Conservation (phyloP, 441 rosid genomes). For the Jatropha multifida region DNA sequence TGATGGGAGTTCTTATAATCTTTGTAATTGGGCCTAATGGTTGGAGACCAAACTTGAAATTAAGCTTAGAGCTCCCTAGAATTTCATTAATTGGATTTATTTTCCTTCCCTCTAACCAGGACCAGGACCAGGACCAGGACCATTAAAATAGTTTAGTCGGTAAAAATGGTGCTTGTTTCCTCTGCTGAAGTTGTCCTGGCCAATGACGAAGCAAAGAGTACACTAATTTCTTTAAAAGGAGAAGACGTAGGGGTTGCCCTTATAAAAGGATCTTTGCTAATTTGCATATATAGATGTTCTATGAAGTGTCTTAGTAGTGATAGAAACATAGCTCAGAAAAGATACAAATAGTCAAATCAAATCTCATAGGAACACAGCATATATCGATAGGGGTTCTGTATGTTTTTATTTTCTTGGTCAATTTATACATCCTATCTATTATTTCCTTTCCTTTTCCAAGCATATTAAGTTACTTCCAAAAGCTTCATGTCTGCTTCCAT, state of each 20-base stretch:
- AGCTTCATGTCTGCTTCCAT: background rate
- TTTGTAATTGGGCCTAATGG: no score
- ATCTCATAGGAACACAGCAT: background rate
- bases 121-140: background rate
- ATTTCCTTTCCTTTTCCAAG: background rate
- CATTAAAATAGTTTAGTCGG: background rate
- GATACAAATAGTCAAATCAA: background rate
- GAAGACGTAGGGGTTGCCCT: conserved; percentile 9
- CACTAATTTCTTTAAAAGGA: conserved; percentile 11
- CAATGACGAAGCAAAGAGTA: no score
- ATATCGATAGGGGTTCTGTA: background rate
- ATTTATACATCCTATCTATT: background rate
- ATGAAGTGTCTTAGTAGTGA: conserved; percentile 5
- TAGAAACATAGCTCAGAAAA: conserved; percentile 9
- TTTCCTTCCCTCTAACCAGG: background rate
- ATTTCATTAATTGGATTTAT: no score
- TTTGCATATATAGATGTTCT: background rate
- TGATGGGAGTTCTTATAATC: no score
- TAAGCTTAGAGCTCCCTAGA: no score
- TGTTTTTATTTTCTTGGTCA: conserved; percentile 2
- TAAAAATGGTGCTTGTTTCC: no score
- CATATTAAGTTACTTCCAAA: conserved; percentile 3
- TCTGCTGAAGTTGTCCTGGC: background rate
- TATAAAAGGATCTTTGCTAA: background rate
- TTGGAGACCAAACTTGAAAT: no score